These are phyloP conservation scores for Stagonosporopsis tanaceti DNA, from an alignment of 2,329 filamentous ascomycete genomes.

Conservation along the genomic window DNA sequence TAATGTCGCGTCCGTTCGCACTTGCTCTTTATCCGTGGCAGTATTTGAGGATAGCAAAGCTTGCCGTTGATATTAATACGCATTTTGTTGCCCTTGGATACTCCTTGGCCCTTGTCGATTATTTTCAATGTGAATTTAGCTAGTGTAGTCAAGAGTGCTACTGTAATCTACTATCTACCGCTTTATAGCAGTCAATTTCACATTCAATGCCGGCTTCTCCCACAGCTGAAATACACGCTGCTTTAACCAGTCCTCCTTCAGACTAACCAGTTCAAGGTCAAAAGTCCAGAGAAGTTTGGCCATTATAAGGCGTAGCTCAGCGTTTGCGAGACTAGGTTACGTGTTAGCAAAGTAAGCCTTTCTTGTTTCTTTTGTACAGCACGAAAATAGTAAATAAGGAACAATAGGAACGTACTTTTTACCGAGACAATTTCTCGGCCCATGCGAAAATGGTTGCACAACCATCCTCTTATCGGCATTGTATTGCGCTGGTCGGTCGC, in stretches of 20 bases:
- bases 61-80: too few species aligned
- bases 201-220: slow-evolving; percentile 45
- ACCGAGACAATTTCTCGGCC: slow-evolving; percentile 25
- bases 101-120: too few species aligned
- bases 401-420: slow-evolving; percentile 14
- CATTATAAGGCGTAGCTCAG: slow-evolving; percentile 41
- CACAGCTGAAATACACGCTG: slow-evolving; percentile 49
- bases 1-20: too few species aligned
- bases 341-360: neutral
- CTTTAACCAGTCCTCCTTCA: slow-evolving; percentile 38
- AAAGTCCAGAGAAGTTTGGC: slow-evolving; percentile 37
- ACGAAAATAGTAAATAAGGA: too few species aligned
- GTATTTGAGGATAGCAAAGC: too few species aligned
- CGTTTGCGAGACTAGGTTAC: slow-evolving; percentile 38
- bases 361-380: neutral
- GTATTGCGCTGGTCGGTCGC: neutral
- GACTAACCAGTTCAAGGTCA: slow-evolving; percentile 33
- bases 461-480: neutral
- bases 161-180: too few species aligned
- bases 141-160: too few species aligned
- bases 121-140: too few species aligned
- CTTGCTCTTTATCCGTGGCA: too few species aligned
- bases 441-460: slow-evolving; percentile 19
- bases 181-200: too few species aligned
- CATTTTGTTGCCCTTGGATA: too few species aligned